phyloP scores from a whole-genome alignment of 148 eudicot genomes.

The Vaccinium vitisidaea region DNA sequence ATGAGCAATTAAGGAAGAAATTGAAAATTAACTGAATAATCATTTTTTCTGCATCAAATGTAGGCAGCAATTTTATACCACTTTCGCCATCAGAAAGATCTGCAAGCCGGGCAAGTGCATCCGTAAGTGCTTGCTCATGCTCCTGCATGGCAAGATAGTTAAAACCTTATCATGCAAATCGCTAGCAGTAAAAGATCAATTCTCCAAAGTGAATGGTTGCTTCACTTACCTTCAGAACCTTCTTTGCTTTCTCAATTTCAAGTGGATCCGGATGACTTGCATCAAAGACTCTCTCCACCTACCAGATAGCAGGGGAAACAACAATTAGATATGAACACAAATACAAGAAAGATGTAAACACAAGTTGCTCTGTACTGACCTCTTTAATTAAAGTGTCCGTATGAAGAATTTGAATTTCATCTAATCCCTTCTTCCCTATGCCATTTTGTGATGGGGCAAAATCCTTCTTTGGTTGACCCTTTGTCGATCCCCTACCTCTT shows the following conservation, averaged over 20 bases:
- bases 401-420: constrained; percentile 55
- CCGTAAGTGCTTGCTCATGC: constrained; percentile 53
- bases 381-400: constrained; percentile 62
- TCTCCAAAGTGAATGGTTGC: not conserved
- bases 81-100: constrained; percentile 64
- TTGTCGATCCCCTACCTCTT: constrained; percentile 52
- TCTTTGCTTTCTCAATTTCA: constrained; percentile 67
- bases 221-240: constrained; percentile 48
- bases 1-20: not conserved
- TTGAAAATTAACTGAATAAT: not conserved
- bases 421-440: constrained; percentile 45
- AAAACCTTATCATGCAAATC: not conserved
- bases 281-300: constrained; percentile 72
- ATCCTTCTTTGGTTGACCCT: constrained; percentile 48
- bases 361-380: constrained; percentile 29
- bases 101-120: constrained; percentile 51
- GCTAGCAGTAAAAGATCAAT: not conserved
- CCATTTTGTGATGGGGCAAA: constrained; percentile 62
- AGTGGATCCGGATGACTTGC: constrained; percentile 51
- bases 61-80: constrained; percentile 28
- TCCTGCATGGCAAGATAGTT: constrained; percentile 32
- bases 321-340: not conserved
- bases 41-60: not conserved
- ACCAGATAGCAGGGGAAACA: constrained; percentile 10
- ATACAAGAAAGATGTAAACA: not conserved